Percentiles rank a stretch among this genome's conserved stretches.
Evolutionary conservation across 768 basidiomycete genomes (phyloP).

Genomic region (Scleroderma bovista): DNA sequence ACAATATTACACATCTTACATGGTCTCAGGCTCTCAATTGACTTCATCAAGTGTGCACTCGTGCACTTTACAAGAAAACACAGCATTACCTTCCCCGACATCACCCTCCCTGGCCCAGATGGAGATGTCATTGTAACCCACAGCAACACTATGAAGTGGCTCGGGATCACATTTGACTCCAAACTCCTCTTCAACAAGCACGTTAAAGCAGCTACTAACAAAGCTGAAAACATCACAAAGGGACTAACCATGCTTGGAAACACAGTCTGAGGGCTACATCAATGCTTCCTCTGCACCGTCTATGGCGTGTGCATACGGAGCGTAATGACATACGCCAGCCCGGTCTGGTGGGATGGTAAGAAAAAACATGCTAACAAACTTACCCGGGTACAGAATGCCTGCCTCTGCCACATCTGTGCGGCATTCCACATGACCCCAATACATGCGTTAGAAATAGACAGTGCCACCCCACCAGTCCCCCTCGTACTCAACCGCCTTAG

Average conservation of each 20-base stretch:
- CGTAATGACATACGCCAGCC: background rate
- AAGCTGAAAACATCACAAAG: background rate
- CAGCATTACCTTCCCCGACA: too few relatives aligned
- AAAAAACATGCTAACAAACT: background rate
- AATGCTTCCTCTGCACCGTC: background rate
- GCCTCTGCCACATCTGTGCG: constrained; percentile 26
- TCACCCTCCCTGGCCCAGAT: too few relatives aligned
- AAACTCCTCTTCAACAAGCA: background rate
- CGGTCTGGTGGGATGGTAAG: background rate
- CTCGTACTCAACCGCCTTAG: background rate
- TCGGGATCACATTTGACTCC: too few relatives aligned
- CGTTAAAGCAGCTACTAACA: background rate
- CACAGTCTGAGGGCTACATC: constrained; percentile 28
- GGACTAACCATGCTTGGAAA: constrained; percentile 26
- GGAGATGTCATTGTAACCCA: too few relatives aligned
- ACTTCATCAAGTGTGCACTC: too few relatives aligned
- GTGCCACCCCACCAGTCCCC: constrained; percentile 27
- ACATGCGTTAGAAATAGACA: constrained; percentile 28
- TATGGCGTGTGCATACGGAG: background rate
- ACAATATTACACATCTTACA: too few relatives aligned
- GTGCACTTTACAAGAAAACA: too few relatives aligned
- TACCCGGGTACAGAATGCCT: background rate
- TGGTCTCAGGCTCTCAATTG: too few relatives aligned
- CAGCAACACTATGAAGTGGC: too few relatives aligned
- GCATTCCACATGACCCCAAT: constrained; percentile 30